Base-by-base conservation (phyloP, 495 filamentous ascomycete genomes). In the Lasiosphaeria ovina region DNA sequence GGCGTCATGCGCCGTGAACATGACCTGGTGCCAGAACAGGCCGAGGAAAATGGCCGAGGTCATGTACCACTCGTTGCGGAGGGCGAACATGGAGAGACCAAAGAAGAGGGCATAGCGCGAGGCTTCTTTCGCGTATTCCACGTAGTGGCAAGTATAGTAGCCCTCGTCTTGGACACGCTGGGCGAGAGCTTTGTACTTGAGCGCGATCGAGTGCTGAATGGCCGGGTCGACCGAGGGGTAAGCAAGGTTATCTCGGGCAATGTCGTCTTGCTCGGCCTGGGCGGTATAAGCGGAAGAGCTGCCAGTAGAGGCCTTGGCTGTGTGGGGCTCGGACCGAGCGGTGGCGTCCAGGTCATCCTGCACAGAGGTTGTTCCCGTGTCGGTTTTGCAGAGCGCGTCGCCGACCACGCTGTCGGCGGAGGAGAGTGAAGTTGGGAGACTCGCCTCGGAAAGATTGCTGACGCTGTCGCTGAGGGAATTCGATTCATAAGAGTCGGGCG, bases 371-470 rank as follows among this genome's bases (percentile, higher is more conserved):
- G 24, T 24, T 24, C 24, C 2, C 24, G 24, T 24, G 24, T 24
- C 24, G 24, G 24, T 24, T 24, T 24, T 24, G 24, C 24, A 2
- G 24, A 24, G 24, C 24, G 2, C 31, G 34, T 31, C 52, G 16
- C 8, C 31, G 51, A 36, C n/a, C n/a, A 31, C 14, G 32, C 32
- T 51, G 47, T 34, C 34, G 51, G 3, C 45, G 7, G 60, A 57
- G 54, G 58, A 35, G 69, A 85, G 82, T 58, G 86, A 86, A 35
- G 84, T 69, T 3, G 81, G 82, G 9, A 83, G 84, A 2, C 77
- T 77, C 12, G 76, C 62, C 40, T 65, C 60, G 4, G 64, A 64
- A 40, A 49, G 62, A 35, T 72, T 58, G 61, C 73, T 79, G n/a
- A 33, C 35, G 58, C 50, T 49, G 31, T 75, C 78, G 58, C 42